Evolutionary conservation across 2,329 filamentous ascomycete genomes (phyloP).

Genomic region (Neocucurbitaria cava): DNA sequence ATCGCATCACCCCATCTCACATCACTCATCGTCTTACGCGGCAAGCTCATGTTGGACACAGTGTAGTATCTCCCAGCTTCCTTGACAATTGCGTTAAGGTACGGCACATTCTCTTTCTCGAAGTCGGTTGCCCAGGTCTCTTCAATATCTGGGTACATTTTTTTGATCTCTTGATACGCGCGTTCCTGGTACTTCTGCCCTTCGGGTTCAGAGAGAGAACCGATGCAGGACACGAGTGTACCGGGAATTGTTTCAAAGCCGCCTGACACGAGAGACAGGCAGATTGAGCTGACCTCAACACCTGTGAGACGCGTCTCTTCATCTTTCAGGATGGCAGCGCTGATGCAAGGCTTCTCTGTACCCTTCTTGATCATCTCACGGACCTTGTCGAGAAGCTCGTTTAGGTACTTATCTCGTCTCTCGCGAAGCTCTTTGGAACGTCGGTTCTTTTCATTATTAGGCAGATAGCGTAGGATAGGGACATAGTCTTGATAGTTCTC

Average conservation of each 20-base stretch:
- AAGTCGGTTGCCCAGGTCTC: constrained; percentile 57
- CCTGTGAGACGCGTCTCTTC: constrained; percentile 61
- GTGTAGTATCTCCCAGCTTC: constrained; percentile 63
- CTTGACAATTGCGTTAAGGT: constrained; percentile 58
- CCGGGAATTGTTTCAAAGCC: constrained; percentile 64
- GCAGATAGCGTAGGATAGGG: constrained; percentile 58
- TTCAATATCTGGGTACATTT: constrained; percentile 54
- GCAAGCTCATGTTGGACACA: constrained; percentile 61
- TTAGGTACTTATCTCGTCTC: constrained; percentile 59
- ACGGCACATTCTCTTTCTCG: constrained; percentile 58
- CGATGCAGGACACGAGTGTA: constrained; percentile 60
- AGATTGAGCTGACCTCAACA: constrained; percentile 62
- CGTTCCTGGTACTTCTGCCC: constrained; percentile 61
- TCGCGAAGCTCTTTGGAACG: constrained; percentile 56
- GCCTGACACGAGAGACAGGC: constrained; percentile 60
- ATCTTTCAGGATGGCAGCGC: constrained; percentile 62
- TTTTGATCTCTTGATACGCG: constrained; percentile 60
- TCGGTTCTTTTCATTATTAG: constrained; percentile 60
- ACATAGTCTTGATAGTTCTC: constrained; percentile 64
- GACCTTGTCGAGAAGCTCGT: constrained; percentile 59
- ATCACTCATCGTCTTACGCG: constrained; percentile 59
- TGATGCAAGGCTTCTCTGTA: constrained; percentile 63
- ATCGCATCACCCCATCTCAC: constrained; percentile 60
- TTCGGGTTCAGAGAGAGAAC: constrained; percentile 56
- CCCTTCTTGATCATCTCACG: constrained; percentile 59